A percentile compares a stretch with the other conserved stretches of the same genome.
These are phyloP conservation scores for Wickerhamiella nectarea DNA, from an alignment of 805 yeast genomes.

Conservation along the genomic window DNA sequence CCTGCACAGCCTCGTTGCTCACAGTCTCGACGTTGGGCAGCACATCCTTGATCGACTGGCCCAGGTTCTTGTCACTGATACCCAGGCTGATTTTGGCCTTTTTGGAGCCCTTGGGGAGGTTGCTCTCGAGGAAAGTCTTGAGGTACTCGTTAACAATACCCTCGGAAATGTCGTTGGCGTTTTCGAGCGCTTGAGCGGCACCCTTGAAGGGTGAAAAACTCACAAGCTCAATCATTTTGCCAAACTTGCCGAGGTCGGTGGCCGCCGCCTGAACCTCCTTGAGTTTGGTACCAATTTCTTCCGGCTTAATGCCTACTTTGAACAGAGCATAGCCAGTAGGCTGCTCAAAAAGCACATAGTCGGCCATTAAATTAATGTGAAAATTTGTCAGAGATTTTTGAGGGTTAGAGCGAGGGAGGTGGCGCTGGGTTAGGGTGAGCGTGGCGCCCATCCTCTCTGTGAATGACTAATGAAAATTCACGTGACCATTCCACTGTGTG, in stretches of 20 bases:
- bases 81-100: conserved; percentile 64
- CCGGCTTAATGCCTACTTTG: conserved; percentile 87
- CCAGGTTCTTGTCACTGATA: conserved; percentile 86
- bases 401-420: not conserved
- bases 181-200: conserved; percentile 97
- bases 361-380: conserved; percentile 39
- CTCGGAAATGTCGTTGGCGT: conserved; percentile 95
- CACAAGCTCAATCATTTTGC: conserved; percentile 84
- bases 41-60: conserved; percentile 87
- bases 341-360: conserved; percentile 91
- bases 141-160: conserved; percentile 90
- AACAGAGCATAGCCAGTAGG: conserved; percentile 97
- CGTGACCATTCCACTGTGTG: not conserved
- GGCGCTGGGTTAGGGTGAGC: not conserved
- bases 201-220: conserved; percentile 98
- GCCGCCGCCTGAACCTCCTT: conserved; percentile 89
- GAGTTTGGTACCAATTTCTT: conserved; percentile 79
- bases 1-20: conserved; percentile 86
- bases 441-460: no score
- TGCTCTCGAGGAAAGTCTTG: conserved; percentile 77
- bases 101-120: conserved; percentile 67
- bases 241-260: conserved; percentile 70
- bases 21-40: conserved; percentile 84
- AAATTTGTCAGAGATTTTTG: not conserved
- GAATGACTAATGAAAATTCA: no score